Base-by-base conservation (phyloP, 2,329 filamentous ascomycete species). In the Aspergillus fischeri region DNA sequence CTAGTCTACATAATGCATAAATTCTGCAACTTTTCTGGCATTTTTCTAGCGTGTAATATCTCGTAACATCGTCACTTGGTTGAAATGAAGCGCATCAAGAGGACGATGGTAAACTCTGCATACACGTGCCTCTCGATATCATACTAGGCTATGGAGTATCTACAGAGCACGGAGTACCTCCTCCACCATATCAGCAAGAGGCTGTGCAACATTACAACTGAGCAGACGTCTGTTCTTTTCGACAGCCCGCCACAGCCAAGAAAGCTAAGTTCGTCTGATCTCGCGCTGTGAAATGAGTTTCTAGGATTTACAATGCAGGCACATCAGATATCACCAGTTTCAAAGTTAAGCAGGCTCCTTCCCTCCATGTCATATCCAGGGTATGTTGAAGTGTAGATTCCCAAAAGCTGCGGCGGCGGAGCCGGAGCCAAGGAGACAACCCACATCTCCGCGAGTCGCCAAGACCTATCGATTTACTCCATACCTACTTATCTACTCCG, bases 1-100 rank as follows among this genome's bases (percentile, higher is more conserved):
- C n/a, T 41, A 27, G 6, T 27, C 5, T 27, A 71, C 57, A 70
- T 65, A 69, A 52, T 65, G 68, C 53, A 70, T 69, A 10, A 17
- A 3, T 51, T 7, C 29, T 32, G 29, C 29, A 14, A 14, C 4
- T 4, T 32, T 14, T 32, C 29, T 14, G 4, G 10, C 29, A 29
- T 11, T 32, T 32, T 32, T 32, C 29, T 14, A 32, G 29, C 29
- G 14, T 32, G 11, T 32, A 32, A 32, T 32, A 32, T 32, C 10
- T 32, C 11, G 11, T 27, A 49, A 24, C 24, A 49, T 14, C 7
- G 10, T 10, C 14, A 49, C 8, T 4, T 3, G 21, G 14, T 14
- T 32, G 29, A 32, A 32, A 32, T 1, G 10, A 32, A 14, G 29
- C 29, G 4, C 29, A 6, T 32, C 29, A 32, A 32, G 11, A 14